Base-by-base conservation (phyloP, 768 basidiomycete species). In the Panaeolus papilionaceus region DNA sequence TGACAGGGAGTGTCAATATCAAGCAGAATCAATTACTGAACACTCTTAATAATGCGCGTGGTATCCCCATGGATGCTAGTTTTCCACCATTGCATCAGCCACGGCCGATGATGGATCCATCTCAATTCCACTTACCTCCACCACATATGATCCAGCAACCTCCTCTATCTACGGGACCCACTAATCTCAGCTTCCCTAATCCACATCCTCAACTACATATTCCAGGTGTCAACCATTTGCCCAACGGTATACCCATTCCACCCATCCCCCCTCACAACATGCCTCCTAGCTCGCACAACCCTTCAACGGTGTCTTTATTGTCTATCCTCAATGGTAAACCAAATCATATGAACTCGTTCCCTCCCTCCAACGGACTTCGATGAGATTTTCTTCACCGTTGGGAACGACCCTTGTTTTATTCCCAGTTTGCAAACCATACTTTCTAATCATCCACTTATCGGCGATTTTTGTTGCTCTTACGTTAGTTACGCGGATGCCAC, bases 21-120 rank as follows among this genome's bases (percentile, higher is more conserved):
- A 82, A 80, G 66, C 87, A 88, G 67, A 80, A 77, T 39, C 86
- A 88, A 64, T 74, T 88, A 44, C 79, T 84, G 54, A 74, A 79
- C 26, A 70, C 84, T 54, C 80, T 87, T 72, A 82, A 83, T 70
- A 77, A 78, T 58, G 68, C 78, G 63, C 75, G 74, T 26, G 69
- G 62, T 26, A 68, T 67, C 26, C 72, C 72, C 38, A 61, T 37
- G 26, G 54, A 58, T 9, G 28, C 26, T 33, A 16, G 54, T 5
- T 58, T 58, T 58, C 54, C 54, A 16, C 54, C 54, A 33, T 58
- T 58, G 14, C 54, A 58, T n/a, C 54, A 58, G 28, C 54, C 54
- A 10, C 26, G 54, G 1, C 54, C 54, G 11, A 58, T 58, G 54
- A 58, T 58, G 26, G 54, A 58, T 70, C 37, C 68, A 64, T 45